Percentiles rank a stretch among this genome's conserved stretches.
These are phyloP conservation scores for Euphorbia tirucalli DNA, from an alignment of 345 rosid species.

Conservation along the genomic window DNA sequence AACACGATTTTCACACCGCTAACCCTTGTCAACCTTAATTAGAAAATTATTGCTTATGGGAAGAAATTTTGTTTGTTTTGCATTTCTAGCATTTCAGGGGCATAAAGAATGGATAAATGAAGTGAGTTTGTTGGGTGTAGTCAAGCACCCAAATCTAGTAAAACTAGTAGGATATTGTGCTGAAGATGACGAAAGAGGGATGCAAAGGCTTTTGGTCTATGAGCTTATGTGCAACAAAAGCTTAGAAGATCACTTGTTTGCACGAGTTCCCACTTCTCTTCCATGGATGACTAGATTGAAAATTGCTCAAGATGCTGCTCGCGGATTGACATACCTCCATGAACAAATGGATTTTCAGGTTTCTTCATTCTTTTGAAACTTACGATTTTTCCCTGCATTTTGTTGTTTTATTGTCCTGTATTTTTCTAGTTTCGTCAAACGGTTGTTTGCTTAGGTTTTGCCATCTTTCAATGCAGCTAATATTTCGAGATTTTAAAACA, in stretches of 20 bases:
- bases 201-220: constrained; percentile 80
- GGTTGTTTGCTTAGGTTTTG: constrained; percentile 15
- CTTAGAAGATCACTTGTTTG: constrained; percentile 80
- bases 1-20: too few relatives aligned
- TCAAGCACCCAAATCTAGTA: constrained; percentile 92
- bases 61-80: constrained; percentile 34
- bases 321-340: constrained; percentile 89
- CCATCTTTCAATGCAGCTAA: constrained; percentile 48
- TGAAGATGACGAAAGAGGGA: constrained; percentile 92
- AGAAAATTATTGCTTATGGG: too few relatives aligned
- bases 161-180: constrained; percentile 88
- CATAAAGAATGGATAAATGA: constrained; percentile 98
- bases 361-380: background rate
- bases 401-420: too few relatives aligned
- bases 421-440: too few relatives aligned
- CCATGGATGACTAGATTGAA: constrained; percentile 74
- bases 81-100: constrained; percentile 85
- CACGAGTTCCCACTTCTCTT: constrained; percentile 44
- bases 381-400: background rate
- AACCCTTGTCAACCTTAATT: too few relatives aligned
- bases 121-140: constrained; percentile 84
- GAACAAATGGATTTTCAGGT: constrained; percentile 99
- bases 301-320: constrained; percentile 88
- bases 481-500: constrained; percentile 88
- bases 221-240: constrained; percentile 89